Percentiles rank a stretch among this genome's conserved stretches.
These are phyloP conservation scores for Brassica balearica DNA, from an alignment of 441 rosid genomes.

Conservation along the genomic window DNA sequence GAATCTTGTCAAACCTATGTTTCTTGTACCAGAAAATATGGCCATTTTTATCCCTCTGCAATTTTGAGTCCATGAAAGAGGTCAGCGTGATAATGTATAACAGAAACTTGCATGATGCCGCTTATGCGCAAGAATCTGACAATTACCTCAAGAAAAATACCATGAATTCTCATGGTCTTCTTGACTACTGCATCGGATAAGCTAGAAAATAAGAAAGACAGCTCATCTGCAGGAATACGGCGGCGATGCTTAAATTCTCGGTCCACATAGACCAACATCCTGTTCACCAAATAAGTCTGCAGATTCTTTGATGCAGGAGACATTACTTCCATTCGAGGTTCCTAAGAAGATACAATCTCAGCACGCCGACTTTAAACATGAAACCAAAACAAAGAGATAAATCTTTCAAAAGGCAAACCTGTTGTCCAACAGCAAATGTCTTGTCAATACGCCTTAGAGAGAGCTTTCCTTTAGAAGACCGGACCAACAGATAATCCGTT, in stretches of 20 bases:
- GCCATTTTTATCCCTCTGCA: constrained; percentile 79
- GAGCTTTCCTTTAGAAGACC: constrained; percentile 96
- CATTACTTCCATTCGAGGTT: constrained; percentile 95
- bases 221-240: constrained; percentile 77
- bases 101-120: constrained; percentile 10
- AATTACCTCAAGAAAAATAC: constrained; percentile 61
- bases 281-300: constrained; percentile 73
- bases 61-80: constrained; percentile 42
- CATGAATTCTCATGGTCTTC: constrained; percentile 79
- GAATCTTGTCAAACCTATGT: constrained; percentile 60
- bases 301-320: constrained; percentile 87
- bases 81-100: constrained; percentile 29
- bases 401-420: constrained; percentile 59
- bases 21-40: constrained; percentile 69
- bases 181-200: constrained; percentile 70
- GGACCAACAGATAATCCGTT: constrained; percentile 90
- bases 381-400: constrained; percentile 27
- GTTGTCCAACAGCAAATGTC: constrained; percentile 92
- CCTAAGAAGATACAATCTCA: constrained; percentile 54
- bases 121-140: constrained; percentile 16
- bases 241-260: constrained; percentile 83
- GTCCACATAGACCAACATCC: constrained; percentile 80
- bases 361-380: neutral
- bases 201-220: constrained; percentile 69
- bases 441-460: constrained; percentile 92